These are phyloP conservation scores for Capsicum rhomboideum DNA, from an alignment of 257 asterid species.

Conservation along the genomic window DNA sequence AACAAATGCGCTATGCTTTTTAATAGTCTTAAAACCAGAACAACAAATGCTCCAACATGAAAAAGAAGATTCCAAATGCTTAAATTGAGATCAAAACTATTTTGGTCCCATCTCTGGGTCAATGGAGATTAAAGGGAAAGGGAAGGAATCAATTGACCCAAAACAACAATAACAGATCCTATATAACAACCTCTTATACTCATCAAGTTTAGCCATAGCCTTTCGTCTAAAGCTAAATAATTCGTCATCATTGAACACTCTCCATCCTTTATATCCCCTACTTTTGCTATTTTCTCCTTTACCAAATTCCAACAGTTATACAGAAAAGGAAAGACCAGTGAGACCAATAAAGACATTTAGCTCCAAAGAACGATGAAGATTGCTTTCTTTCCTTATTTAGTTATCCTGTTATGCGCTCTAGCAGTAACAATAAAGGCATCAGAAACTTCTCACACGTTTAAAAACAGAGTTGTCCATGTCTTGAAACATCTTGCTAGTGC, in stretches of 20 bases:
- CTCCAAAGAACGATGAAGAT: constrained; percentile 5
- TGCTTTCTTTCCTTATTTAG: constrained; percentile 14
- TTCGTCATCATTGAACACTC: neutral
- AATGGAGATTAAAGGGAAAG: neutral
- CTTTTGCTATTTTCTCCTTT: neutral
- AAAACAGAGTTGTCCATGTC: constrained; percentile 4
- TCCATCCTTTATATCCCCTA: neutral
- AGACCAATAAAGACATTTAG: neutral
- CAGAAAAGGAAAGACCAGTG: neutral
- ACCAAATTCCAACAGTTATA: neutral
- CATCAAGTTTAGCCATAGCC: neutral
- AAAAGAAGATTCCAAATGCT: neutral
- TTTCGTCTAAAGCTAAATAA: neutral
- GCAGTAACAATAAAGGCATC: constrained; percentile 14
- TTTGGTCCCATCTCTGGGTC: neutral
- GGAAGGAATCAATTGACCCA: neutral
- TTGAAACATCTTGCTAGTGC: neutral
- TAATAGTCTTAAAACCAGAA: neutral
- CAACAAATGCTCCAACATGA: neutral
- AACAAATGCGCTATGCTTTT: neutral
- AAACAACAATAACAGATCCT: neutral
- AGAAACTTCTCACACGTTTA: constrained; percentile 6
- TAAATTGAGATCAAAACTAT: neutral
- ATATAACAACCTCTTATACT: neutral
- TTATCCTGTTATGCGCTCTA: constrained; percentile 12